phyloP scores from a whole-genome alignment of 148 eudicot species.

The Vaccinium corymbosum region DNA sequence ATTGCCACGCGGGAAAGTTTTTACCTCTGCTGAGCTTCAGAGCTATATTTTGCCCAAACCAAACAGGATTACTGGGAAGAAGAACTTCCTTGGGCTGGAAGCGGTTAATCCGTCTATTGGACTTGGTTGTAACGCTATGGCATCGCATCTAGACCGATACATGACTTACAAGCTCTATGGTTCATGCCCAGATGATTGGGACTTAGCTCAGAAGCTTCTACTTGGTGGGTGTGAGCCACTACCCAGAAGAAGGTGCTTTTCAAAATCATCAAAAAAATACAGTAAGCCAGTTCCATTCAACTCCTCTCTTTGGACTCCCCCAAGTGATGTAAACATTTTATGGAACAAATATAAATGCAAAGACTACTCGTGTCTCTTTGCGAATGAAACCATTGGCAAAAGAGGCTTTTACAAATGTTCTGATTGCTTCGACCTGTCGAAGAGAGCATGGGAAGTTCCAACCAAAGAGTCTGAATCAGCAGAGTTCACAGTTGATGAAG shows the following conservation, averaged over 20 bases:
- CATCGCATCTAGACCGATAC: constrained; percentile 15
- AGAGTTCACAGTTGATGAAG: constrained; percentile 23
- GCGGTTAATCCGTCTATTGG: constrained; percentile 22
- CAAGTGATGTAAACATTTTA: constrained; percentile 15
- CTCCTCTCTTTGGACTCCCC: constrained; percentile 25
- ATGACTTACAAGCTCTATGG: constrained; percentile 19
- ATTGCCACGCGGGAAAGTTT: neutral
- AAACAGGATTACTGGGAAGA: constrained; percentile 22
- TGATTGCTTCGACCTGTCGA: constrained; percentile 22
- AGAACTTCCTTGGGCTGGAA: constrained; percentile 25
- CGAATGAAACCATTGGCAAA: neutral
- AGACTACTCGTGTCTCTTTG: constrained; percentile 19
- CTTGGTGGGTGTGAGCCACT: constrained; percentile 28
- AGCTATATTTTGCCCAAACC: constrained; percentile 24
- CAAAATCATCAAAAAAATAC: constrained; percentile 24
- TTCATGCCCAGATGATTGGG: constrained; percentile 31
- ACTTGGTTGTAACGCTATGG: constrained; percentile 16
- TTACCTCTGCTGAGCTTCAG: constrained; percentile 15
- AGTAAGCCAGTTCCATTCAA: constrained; percentile 10
- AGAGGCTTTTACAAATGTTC: constrained; percentile 24
- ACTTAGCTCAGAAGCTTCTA: constrained; percentile 30
- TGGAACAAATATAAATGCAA: constrained; percentile 27
- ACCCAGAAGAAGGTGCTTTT: constrained; percentile 31
- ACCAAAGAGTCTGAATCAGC: constrained; percentile 3
- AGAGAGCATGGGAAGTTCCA: constrained; percentile 22